phyloP scores from a whole-genome alignment of 805 yeast species.

The Pichia phayaonensis region DNA sequence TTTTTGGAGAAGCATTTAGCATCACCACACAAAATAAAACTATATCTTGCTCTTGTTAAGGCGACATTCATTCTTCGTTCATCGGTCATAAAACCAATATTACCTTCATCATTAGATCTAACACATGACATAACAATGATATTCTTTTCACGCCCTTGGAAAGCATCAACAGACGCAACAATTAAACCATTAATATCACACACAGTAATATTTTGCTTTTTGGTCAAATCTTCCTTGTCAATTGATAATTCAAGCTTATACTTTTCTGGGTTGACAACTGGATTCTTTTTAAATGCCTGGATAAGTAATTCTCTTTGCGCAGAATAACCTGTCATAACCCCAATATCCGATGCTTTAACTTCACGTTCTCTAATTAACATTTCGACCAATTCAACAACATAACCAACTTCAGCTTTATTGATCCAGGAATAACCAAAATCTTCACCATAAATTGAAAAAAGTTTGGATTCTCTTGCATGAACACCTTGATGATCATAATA shows the following conservation, averaged over 20 bases:
- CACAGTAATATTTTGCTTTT: constrained; percentile 34
- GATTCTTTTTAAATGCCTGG: constrained; percentile 37
- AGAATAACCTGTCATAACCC: constrained; percentile 63
- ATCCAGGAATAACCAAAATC: constrained; percentile 47
- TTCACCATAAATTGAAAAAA: constrained; percentile 32
- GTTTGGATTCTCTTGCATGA: constrained; percentile 38
- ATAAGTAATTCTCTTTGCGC: constrained; percentile 65
- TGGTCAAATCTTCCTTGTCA: constrained; percentile 51
- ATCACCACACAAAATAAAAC: constrained; percentile 53
- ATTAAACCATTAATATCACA: constrained; percentile 37
- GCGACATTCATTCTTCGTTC: constrained; percentile 60
- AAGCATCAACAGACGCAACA: constrained; percentile 67
- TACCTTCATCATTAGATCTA: constrained; percentile 45
- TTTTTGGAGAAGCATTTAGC: constrained; percentile 37
- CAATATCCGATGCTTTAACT: constrained; percentile 43
- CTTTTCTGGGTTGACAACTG: constrained; percentile 45
- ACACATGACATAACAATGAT: constrained; percentile 72
- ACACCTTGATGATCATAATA: constrained; percentile 52
- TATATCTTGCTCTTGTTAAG: constrained; percentile 57
- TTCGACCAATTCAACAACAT: constrained; percentile 37
- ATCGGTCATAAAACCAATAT: constrained; percentile 55
- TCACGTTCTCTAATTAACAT: constrained; percentile 45
- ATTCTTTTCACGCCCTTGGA: constrained; percentile 85
- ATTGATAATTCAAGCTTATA: constrained; percentile 41
- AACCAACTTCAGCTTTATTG: constrained; percentile 44